phyloP scores from a whole-genome alignment of 768 basidiomycete genomes.

The Mrakia frigida region DNA sequence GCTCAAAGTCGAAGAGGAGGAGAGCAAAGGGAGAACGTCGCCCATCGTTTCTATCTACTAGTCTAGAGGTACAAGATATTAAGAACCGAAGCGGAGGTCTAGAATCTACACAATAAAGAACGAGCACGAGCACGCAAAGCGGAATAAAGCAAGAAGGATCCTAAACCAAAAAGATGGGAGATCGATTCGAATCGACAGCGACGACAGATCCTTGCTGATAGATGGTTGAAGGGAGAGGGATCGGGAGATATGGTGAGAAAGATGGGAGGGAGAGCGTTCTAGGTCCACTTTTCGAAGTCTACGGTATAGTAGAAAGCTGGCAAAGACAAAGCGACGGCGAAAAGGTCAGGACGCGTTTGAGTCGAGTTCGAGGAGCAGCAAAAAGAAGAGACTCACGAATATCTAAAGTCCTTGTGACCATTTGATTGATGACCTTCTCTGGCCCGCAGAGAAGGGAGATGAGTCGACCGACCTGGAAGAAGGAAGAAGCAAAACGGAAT shows the following conservation, averaged over 20 bases:
- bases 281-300: constrained; percentile 7
- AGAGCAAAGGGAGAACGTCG: too few species aligned
- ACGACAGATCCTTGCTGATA: too few species aligned
- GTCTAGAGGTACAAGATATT: too few species aligned
- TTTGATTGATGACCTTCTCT: neutral
- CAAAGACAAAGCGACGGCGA: neutral
- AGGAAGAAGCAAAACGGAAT: neutral
- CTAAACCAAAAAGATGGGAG: too few species aligned
- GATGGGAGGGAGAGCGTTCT: neutral
- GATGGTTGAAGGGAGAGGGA: too few species aligned
- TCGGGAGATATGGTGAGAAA: neutral
- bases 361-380: neutral
- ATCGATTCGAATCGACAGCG: too few species aligned
- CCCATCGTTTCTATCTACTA: too few species aligned
- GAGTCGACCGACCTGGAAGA: neutral
- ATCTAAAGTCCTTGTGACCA: neutral
- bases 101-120: too few species aligned
- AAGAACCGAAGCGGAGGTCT: too few species aligned
- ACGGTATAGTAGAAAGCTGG: constrained; percentile 1
- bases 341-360: neutral
- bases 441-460: neutral
- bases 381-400: neutral
- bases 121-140: too few species aligned
- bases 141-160: too few species aligned
- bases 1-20: too few species aligned